Percentiles rank a stretch among this genome's conserved stretches.
These are phyloP conservation scores for Jasminum sambac DNA, from an alignment of 257 asterid genomes.

Conservation along the genomic window DNA sequence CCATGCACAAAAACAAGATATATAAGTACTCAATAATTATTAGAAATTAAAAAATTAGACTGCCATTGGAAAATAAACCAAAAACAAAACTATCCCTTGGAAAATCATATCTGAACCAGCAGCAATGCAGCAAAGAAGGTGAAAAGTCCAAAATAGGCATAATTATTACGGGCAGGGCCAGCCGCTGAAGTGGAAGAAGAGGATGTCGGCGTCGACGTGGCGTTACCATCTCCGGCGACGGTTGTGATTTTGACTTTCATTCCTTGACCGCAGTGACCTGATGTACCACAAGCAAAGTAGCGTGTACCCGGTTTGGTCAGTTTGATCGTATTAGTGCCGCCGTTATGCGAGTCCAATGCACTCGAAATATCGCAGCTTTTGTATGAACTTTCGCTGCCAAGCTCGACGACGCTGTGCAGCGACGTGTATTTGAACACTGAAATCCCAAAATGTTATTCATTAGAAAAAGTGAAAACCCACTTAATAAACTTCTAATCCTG, in stretches of 20 bases:
- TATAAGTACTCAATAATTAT: too few relatives aligned
- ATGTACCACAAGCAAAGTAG: conserved; percentile 78
- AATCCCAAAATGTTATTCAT: neutral
- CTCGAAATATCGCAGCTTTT: conserved; percentile 60
- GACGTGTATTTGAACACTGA: conserved; percentile 68
- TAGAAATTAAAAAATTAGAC: too few relatives aligned
- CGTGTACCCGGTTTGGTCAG: conserved; percentile 68
- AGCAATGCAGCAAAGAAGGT: conserved; percentile 1
- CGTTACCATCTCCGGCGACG: conserved; percentile 41
- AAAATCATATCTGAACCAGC: too few relatives aligned
- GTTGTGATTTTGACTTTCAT: conserved; percentile 82
- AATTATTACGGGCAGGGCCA: conserved; percentile 8
- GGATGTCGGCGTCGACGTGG: conserved; percentile 23
- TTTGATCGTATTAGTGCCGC: conserved; percentile 61
- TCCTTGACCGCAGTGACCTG: conserved; percentile 73
- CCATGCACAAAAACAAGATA: too few relatives aligned
- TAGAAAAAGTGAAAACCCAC: too few relatives aligned
- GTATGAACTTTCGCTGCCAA: conserved; percentile 58
- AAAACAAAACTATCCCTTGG: too few relatives aligned
- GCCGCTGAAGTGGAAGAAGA: conserved; percentile 26
- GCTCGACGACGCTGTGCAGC: conserved; percentile 74
- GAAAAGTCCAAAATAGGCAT: conserved; percentile 19
- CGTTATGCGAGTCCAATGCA: conserved; percentile 43
- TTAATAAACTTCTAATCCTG: neutral
- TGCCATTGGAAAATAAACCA: too few relatives aligned